phyloP scores from a whole-genome alignment of 1,284 basidiomycete genomes.

The Chalciporus sp. region DNA sequence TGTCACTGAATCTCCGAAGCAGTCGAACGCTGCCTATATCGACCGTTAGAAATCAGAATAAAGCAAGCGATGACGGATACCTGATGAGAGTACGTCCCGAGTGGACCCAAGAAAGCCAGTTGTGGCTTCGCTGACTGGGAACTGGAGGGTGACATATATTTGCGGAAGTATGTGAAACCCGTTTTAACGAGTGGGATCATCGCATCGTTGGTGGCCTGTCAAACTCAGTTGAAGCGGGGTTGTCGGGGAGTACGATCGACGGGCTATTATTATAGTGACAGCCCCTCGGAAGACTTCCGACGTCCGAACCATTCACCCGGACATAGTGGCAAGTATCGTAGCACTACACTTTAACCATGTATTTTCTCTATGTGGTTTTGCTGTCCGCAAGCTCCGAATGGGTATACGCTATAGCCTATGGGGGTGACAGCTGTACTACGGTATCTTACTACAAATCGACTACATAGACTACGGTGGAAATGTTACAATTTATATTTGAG shows the following conservation, averaged over 20 bases:
- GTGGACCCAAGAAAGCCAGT: conserved; percentile 64
- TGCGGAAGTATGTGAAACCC: conserved; percentile 6
- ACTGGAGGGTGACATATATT: conserved; percentile 8
- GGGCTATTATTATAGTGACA: too few relatives aligned
- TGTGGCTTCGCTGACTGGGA: conserved; percentile 15
- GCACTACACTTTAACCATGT: too few relatives aligned
- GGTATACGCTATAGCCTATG: too few relatives aligned
- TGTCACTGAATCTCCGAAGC: conserved; percentile 52
- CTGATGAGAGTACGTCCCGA: conserved; percentile 79
- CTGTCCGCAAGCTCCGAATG: too few relatives aligned
- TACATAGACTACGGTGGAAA: too few relatives aligned
- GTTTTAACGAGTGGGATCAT: conserved; percentile 9
- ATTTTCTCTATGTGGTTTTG: too few relatives aligned
- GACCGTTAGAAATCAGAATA: conserved; percentile 3
- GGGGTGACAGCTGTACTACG: too few relatives aligned
- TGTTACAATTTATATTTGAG: not conserved
- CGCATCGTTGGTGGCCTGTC: not conserved
- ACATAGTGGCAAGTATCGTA: too few relatives aligned
- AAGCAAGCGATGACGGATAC: conserved; percentile 36
- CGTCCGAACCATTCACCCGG: too few relatives aligned
- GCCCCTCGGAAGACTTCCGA: too few relatives aligned
- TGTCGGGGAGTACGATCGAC: too few relatives aligned
- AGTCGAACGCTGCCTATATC: conserved; percentile 58
- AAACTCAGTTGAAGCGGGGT: not conserved
- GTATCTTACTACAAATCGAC: too few relatives aligned